Evolutionary conservation across 192 early-diverging fungal species (phyloP).

Genomic region (Coemansia pectinata): DNA sequence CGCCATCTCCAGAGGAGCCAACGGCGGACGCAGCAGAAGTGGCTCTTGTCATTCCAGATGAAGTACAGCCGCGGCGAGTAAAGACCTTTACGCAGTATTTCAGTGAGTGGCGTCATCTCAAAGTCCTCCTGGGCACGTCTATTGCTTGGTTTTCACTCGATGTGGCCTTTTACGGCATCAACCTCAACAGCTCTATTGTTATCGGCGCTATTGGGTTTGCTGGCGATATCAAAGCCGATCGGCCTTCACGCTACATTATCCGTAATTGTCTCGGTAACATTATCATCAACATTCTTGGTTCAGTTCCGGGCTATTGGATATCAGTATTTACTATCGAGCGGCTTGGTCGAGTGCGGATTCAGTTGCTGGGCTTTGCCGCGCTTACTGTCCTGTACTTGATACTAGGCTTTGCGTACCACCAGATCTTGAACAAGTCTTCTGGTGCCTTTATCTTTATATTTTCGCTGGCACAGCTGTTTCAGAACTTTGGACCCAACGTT

Average conservation of each 20-base stretch:
- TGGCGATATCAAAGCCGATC: constrained; percentile 17
- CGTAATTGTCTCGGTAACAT: constrained; percentile 83
- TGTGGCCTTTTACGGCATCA: constrained; percentile 78
- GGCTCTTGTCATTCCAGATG: background rate
- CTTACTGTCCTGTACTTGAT: constrained; percentile 74
- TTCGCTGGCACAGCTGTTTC: constrained; percentile 70
- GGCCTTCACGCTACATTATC: constrained; percentile 48
- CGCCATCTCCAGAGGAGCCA: background rate
- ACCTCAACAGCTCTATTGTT: constrained; percentile 75
- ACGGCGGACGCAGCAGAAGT: background rate
- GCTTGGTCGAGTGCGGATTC: constrained; percentile 86
- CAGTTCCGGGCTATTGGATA: constrained; percentile 94
- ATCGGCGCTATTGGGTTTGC: constrained; percentile 67
- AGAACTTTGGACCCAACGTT: constrained; percentile 94
- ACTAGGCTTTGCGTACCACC: constrained; percentile 68
- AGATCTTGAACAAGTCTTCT: constrained; percentile 57
- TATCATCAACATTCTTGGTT: constrained; percentile 82
- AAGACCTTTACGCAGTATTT: constrained; percentile 70
- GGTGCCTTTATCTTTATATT: constrained; percentile 68
- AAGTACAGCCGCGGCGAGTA: background rate
- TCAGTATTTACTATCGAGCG: constrained; percentile 83
- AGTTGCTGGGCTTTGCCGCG: constrained; percentile 80
- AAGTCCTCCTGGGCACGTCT: constrained; percentile 71
- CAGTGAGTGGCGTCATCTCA: constrained; percentile 74
- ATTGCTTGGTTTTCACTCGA: constrained; percentile 76